Base-by-base conservation (phyloP, 2,329 filamentous ascomycete genomes). In the Teratosphaeria zuluensis region DNA sequence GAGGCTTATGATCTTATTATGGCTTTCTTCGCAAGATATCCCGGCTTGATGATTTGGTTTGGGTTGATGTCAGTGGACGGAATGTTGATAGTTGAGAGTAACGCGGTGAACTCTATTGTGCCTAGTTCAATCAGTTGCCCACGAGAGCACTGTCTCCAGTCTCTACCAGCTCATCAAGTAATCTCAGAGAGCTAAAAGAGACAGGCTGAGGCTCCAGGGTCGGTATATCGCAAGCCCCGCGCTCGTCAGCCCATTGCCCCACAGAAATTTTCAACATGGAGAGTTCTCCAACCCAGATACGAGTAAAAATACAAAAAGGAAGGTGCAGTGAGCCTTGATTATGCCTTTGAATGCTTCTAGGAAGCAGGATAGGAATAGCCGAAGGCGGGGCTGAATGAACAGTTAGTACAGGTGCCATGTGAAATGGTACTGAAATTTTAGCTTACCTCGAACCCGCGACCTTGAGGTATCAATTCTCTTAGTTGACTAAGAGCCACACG, bases 401-500 rank as follows among this genome's bases (percentile, higher is more conserved):
- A 28, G 51, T 52, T 21, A 52, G 51, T 19, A 21, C 12, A 52
- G 19, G 12, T 28, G 1, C 2, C 19, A 8, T 4, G 7, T 21
- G 2, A 16, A 51, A 9, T 11, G 9, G 3, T 30, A 2, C 9
- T 12, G 48, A 4, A 51, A 51, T 28, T 2, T 2, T 28, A 28
- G 24, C 48, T 2, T 51, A 35, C 33, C 33, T 46, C 38, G 31
- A 30, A 64, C 62, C 61, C 63, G 60, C 63, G 63, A 63, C 62
- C 63, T 65, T 63, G 62, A 63, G 63, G 62, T 65, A 56, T 52
- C 28, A 16, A 30, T 21, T 55, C 56, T 59, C 42, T 35, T 51
- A 48, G 32, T 52, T 31, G 30, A 12, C n/a, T 64, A 64, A 66
- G 63, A 66, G 64, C 64, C 64, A 66, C 63, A 66, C 62, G 60